These are phyloP conservation scores for Fusarium kyushuense DNA, from an alignment of 2,329 filamentous ascomycete genomes.

Conservation along the genomic window DNA sequence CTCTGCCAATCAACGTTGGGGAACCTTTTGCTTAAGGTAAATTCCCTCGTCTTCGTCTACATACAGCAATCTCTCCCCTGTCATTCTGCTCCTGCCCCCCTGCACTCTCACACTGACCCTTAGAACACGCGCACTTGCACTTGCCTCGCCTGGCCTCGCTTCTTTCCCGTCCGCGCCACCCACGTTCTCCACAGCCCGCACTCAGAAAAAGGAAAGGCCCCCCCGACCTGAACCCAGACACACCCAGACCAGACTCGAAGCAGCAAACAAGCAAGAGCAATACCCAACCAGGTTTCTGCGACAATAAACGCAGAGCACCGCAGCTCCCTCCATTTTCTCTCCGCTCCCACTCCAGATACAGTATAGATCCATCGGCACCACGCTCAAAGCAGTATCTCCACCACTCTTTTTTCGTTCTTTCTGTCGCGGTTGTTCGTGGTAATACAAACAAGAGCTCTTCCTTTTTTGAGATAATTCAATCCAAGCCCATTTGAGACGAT, in stretches of 20 bases:
- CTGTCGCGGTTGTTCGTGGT: conserved; percentile 52
- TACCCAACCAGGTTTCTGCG: conserved; percentile 68
- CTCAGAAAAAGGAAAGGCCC: conserved; percentile 45
- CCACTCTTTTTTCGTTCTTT: conserved; percentile 64
- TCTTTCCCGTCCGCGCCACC: conserved; percentile 54
- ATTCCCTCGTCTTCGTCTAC: conserved; percentile 32
- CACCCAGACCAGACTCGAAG: conserved; percentile 54
- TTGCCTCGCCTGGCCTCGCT: conserved; percentile 54
- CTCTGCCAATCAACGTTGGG: conserved; percentile 36
- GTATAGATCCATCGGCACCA: conserved; percentile 75
- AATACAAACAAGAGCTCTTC: conserved; percentile 51
- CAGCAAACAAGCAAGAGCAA: conserved; percentile 51
- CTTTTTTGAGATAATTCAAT: conserved; percentile 44
- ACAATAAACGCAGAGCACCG: conserved; percentile 61
- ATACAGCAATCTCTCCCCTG: conserved; percentile 25
- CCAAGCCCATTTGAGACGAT: conserved; percentile 43
- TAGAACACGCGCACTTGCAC: conserved; percentile 35
- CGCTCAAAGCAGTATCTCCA: conserved; percentile 75
- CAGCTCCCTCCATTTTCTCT: conserved; percentile 57
- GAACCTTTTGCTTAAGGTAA: conserved; percentile 42
- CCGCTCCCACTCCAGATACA: conserved; percentile 71
- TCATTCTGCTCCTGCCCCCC: conserved; percentile 7
- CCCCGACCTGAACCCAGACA: conserved; percentile 43
- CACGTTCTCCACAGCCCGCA: conserved; percentile 45
- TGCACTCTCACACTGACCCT: conserved; percentile 37